A percentile compares a stretch with the other conserved stretches of the same genome.
These are phyloP conservation scores for Echites panduratus DNA, from an alignment of 257 asterid species.

Conservation along the genomic window DNA sequence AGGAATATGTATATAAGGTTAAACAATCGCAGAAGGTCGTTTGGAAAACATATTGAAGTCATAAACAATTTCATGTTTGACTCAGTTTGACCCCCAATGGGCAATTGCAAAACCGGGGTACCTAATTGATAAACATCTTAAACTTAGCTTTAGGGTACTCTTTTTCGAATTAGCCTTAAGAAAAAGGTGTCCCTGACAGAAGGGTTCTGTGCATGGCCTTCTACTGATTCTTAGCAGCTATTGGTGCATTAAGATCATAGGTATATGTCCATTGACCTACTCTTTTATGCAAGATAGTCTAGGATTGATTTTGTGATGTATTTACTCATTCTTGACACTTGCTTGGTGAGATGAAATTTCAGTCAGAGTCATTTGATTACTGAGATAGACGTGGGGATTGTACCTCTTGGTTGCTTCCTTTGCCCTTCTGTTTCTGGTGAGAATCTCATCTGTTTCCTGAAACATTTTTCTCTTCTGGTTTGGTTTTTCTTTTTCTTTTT, in stretches of 20 bases:
- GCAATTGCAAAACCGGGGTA: neutral
- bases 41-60: neutral
- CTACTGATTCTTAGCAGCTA: conserved; percentile 3
- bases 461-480: neutral
- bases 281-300: conserved; percentile 14
- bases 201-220: neutral
- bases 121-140: neutral
- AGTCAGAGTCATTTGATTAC: conserved; percentile 13
- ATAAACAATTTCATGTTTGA: neutral
- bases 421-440: conserved; percentile 21
- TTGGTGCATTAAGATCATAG: conserved; percentile 7
- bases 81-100: neutral
- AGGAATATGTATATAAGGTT: neutral
- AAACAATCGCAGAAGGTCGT: neutral
- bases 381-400: conserved; percentile 17
- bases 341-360: conserved; percentile 18
- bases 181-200: neutral
- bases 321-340: conserved; percentile 19
- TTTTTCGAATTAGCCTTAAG: neutral
- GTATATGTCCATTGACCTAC: conserved; percentile 5
- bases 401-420: conserved; percentile 19
- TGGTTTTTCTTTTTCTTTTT: neutral
- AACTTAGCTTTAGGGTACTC: neutral
- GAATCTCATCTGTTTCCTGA: conserved; percentile 14
- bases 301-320: conserved; percentile 16